Conservation (phyloP, 176 grass and related monocot genomes). For the Panicum miliaceum region DNA sequence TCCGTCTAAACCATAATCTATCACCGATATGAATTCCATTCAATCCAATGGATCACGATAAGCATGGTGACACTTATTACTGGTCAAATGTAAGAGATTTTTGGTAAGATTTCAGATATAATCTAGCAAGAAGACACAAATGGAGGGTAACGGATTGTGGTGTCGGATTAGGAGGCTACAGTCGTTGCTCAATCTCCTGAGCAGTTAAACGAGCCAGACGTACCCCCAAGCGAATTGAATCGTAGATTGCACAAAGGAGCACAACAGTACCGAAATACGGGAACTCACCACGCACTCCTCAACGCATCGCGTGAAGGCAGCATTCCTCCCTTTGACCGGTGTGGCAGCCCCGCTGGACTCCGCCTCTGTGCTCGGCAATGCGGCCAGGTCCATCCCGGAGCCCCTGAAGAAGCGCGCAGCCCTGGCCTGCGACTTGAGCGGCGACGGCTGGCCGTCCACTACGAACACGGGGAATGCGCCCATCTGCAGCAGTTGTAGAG, state of each 20-base stretch:
- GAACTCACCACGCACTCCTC: constrained; percentile 67
- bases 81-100: constrained; percentile 61
- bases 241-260: background rate
- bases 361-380: constrained; percentile 44
- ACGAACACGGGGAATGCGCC: constrained; percentile 94
- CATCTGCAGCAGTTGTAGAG: constrained; percentile 61
- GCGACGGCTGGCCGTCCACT: constrained; percentile 79
- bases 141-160: constrained; percentile 11
- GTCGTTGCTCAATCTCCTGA: constrained; percentile 39
- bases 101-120: constrained; percentile 7
- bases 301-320: constrained; percentile 56
- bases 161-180: constrained; percentile 25
- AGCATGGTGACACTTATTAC: constrained; percentile 54
- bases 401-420: constrained; percentile 77
- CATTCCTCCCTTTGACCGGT: constrained; percentile 53
- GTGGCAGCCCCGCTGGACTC: constrained; percentile 26
- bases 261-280: background rate
- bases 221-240: constrained; percentile 23
- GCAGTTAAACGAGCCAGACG: constrained; percentile 51
- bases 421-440: constrained; percentile 86
- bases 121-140: constrained; percentile 39
- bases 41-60: constrained; percentile 57
- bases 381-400: constrained; percentile 61
- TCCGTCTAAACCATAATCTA: constrained; percentile 33
- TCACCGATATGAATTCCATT: constrained; percentile 64